Evolutionary conservation across 805 yeast genomes (phyloP).

Genomic region (Yarrowia porcina): DNA sequence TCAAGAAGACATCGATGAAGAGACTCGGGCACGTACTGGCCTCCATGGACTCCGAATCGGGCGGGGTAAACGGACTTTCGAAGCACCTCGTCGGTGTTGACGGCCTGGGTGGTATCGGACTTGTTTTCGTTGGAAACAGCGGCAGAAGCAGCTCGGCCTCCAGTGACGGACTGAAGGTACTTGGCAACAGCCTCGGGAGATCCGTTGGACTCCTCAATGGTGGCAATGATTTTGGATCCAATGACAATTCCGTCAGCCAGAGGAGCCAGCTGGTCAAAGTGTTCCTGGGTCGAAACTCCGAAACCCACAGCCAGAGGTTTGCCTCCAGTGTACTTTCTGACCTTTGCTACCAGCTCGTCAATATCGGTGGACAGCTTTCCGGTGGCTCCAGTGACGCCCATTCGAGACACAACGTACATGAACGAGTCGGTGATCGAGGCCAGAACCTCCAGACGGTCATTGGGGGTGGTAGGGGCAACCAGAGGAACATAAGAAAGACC

Average conservation of each 20-base stretch:
- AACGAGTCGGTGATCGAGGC: constrained; percentile 91
- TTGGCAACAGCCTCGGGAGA: constrained; percentile 55
- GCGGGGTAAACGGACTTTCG: constrained; percentile 48
- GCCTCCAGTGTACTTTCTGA: constrained; percentile 67
- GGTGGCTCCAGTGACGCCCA: constrained; percentile 96
- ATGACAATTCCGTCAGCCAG: constrained; percentile 94
- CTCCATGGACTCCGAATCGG: constrained; percentile 93
- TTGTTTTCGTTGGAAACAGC: constrained; percentile 10
- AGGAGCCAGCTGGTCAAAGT: constrained; percentile 72
- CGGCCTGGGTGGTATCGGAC: constrained; percentile 9
- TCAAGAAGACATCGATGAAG: constrained; percentile 86
- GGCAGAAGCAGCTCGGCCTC: constrained; percentile 40
- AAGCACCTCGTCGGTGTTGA: constrained; percentile 21
- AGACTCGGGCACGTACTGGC: constrained; percentile 98
- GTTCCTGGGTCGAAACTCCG: constrained; percentile 93
- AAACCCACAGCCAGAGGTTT: constrained; percentile 94
- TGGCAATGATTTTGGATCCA: constrained; percentile 78
- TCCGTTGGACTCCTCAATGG: constrained; percentile 58
- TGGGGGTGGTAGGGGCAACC: constrained; percentile 95
- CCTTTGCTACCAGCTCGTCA: constrained; percentile 65
- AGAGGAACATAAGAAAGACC: constrained; percentile 87
- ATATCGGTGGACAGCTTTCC: constrained; percentile 61
- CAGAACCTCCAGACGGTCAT: constrained; percentile 74
- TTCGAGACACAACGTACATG: constrained; percentile 92
- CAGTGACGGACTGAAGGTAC: constrained; percentile 67